phyloP scores from a whole-genome alignment of 306 rosid species.

The Lagenaria siceraria region DNA sequence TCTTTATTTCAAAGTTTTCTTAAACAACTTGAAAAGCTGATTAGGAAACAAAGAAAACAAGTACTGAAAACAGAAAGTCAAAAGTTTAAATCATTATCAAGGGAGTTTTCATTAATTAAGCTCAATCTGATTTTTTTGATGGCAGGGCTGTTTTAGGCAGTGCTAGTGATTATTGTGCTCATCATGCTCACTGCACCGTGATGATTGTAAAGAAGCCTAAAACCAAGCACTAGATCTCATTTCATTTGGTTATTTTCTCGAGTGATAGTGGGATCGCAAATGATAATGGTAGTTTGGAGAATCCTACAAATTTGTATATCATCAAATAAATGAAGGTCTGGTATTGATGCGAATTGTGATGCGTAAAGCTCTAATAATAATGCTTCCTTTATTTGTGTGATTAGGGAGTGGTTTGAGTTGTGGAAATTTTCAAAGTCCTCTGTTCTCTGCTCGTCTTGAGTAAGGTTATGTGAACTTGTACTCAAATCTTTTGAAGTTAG shows the following conservation, averaged over 20 bases:
- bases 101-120: neutral
- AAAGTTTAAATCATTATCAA: neutral
- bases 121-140: neutral
- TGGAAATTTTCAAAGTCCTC: neutral
- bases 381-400: neutral
- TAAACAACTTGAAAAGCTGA: neutral
- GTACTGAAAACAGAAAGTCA: no score
- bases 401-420: neutral
- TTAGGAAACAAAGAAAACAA: neutral
- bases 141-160: conserved; percentile 15
- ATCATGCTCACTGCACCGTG: conserved; percentile 11
- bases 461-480: neutral
- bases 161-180: conserved; percentile 12
- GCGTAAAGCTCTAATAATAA: neutral
- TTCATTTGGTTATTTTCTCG: neutral
- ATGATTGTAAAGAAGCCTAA: conserved; percentile 13
- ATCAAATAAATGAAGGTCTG: neutral
- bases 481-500: no score
- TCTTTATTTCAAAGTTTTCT: neutral
- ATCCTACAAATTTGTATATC: neutral
- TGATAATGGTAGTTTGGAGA: neutral
- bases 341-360: neutral
- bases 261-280: neutral
- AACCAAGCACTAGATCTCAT: neutral
- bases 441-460: neutral